These are phyloP conservation scores for Rhodosporidiobolus odoratus DNA, from an alignment of 768 basidiomycete species.

Conservation along the genomic window DNA sequence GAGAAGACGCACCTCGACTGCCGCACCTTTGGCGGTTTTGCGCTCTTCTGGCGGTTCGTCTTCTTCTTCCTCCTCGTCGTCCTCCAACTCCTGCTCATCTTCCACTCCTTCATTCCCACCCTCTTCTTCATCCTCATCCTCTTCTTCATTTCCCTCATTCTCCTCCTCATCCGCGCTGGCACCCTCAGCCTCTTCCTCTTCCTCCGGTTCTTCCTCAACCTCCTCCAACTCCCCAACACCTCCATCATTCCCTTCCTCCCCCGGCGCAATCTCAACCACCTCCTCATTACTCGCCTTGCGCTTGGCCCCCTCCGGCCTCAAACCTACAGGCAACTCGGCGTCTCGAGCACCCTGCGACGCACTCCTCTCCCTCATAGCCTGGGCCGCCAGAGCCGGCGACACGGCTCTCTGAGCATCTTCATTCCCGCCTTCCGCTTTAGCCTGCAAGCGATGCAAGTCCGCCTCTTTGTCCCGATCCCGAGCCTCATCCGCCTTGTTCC, in stretches of 20 bases:
- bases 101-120: conserved; percentile 13
- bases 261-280: conserved; percentile 18
- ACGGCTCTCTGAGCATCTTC: conserved; percentile 26
- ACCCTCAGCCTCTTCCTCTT: conserved; percentile 15
- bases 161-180: conserved; percentile 1
- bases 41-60: conserved; percentile 14
- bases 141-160: not conserved
- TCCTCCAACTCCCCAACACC: conserved; percentile 11
- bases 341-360: not conserved
- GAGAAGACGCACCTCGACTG: conserved; percentile 23
- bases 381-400: conserved; percentile 15
- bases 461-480: conserved; percentile 31
- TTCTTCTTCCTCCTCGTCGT: conserved; percentile 13
- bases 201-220: conserved; percentile 9
- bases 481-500: not conserved
- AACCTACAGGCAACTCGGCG: too few species aligned
- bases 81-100: not conserved
- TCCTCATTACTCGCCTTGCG: not conserved
- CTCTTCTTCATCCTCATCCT: not conserved
- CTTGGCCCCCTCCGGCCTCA: not conserved
- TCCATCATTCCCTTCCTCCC: not conserved
- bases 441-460: conserved; percentile 22
- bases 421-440: conserved; percentile 24
- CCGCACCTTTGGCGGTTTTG: conserved; percentile 28
- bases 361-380: not conserved